phyloP scores from a whole-genome alignment of 1,284 basidiomycete species.

The Pulchroboletus neoregius region DNA sequence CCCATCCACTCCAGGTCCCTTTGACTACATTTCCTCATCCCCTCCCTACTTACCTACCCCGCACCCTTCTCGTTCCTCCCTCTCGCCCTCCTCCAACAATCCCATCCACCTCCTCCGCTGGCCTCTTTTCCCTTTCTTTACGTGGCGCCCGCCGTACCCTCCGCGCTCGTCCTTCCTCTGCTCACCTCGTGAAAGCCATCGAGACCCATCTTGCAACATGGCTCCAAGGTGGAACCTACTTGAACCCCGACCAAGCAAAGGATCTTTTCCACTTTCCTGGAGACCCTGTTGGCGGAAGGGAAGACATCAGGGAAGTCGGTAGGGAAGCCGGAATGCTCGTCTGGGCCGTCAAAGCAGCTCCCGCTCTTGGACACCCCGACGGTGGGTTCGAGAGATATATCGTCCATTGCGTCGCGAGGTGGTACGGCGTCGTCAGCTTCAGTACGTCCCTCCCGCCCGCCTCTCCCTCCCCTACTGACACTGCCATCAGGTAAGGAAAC shows the following conservation, averaged over 20 bases:
- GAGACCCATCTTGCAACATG: slow-evolving; percentile 63
- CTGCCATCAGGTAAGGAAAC: slow-evolving; percentile 59
- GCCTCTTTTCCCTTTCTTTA: slow-evolving; percentile 69
- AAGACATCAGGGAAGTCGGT: slow-evolving; percentile 57
- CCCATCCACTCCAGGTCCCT: slow-evolving; percentile 41
- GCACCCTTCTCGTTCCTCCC: slow-evolving; percentile 52
- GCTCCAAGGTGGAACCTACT: slow-evolving; percentile 56
- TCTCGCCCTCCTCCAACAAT: slow-evolving; percentile 40
- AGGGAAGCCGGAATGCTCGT: slow-evolving; percentile 63
- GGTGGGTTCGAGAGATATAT: slow-evolving; percentile 74
- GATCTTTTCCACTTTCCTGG: slow-evolving; percentile 37
- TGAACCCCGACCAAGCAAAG: slow-evolving; percentile 44
- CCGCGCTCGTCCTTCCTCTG: slow-evolving; percentile 56
- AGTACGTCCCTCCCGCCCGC: slow-evolving; percentile 52
- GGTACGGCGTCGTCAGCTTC: slow-evolving; percentile 73
- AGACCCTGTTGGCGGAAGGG: slow-evolving; percentile 47
- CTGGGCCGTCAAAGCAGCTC: slow-evolving; percentile 49
- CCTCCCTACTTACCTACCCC: slow-evolving; percentile 62
- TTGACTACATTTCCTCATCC: slow-evolving; percentile 70
- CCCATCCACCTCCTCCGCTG: slow-evolving; percentile 58
- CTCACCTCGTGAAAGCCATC: slow-evolving; percentile 59
- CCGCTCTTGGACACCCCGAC: slow-evolving; percentile 30
- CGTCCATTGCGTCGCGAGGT: slow-evolving; percentile 76
- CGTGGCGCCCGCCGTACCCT: slow-evolving; percentile 69
- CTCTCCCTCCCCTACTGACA: slow-evolving; percentile 1